A percentile compares a stretch with the other conserved stretches of the same genome.
Evolutionary conservation across 495 filamentous ascomycete genomes (phyloP).

Genomic region (Aspergillus affinis): DNA sequence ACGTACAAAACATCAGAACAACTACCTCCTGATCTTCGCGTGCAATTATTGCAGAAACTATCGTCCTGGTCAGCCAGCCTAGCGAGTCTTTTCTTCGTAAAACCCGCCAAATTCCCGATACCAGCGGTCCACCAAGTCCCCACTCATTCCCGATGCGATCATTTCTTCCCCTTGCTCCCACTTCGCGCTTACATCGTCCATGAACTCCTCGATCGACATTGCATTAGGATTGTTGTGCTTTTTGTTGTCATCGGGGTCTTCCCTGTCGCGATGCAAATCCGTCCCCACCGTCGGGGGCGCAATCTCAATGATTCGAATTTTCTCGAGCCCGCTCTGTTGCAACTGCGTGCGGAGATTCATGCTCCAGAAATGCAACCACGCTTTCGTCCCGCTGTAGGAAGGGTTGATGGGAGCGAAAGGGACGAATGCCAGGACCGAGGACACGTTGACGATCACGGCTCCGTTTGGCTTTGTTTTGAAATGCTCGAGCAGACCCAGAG

Average conservation of each 20-base stretch:
- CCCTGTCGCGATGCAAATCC: constrained; percentile 48
- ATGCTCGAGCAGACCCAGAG: constrained; percentile 39
- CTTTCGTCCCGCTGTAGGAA: constrained; percentile 50
- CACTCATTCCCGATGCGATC: constrained; percentile 33
- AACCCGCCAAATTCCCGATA: constrained; percentile 31
- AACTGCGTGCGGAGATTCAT: constrained; percentile 48
- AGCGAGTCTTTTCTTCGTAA: constrained; percentile 11
- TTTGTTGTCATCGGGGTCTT: constrained; percentile 51
- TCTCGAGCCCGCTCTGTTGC: constrained; percentile 21
- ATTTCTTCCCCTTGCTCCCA: constrained; percentile 41
- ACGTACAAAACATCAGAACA: neutral
- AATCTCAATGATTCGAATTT: constrained; percentile 46
- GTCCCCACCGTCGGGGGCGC: constrained; percentile 49
- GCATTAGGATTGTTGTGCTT: constrained; percentile 44
- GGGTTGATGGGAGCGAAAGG: constrained; percentile 46
- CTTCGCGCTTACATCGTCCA: constrained; percentile 35
- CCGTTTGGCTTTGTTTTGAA: constrained; percentile 30
- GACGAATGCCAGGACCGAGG: constrained; percentile 43
- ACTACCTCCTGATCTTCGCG: neutral
- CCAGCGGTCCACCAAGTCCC: constrained; percentile 37
- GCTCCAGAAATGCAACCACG: constrained; percentile 49
- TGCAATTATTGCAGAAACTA: neutral
- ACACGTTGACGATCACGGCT: constrained; percentile 46
- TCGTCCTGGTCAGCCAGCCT: neutral
- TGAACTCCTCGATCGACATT: constrained; percentile 46